phyloP scores from a whole-genome alignment of 2,329 filamentous ascomycete species.

The Talaromyces albobiverticillius region DNA sequence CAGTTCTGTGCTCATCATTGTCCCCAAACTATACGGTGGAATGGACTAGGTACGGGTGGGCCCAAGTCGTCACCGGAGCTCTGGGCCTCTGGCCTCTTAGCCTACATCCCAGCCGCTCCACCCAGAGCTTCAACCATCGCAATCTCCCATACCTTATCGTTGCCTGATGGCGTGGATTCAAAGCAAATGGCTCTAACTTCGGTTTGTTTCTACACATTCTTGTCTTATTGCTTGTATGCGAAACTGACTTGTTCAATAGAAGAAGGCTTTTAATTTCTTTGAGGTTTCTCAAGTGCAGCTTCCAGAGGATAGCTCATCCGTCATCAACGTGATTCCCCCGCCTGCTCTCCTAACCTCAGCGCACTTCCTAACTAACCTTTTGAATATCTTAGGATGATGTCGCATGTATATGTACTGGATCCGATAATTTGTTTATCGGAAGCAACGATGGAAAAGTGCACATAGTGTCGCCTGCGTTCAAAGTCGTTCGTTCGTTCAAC shows the following conservation, averaged over 20 bases:
- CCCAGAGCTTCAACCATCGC: constrained; percentile 8
- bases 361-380: constrained; percentile 13
- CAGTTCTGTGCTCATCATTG: too few species aligned
- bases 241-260: constrained; percentile 54
- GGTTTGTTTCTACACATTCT: constrained; percentile 23
- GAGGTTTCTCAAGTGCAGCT: constrained; percentile 82
- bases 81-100: too few species aligned
- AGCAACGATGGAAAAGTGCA: constrained; percentile 81
- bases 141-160: constrained; percentile 6
- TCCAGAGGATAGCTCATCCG: constrained; percentile 70
- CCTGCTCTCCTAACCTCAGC: background rate
- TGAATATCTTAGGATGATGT: constrained; percentile 60
- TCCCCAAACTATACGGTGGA: too few species aligned
- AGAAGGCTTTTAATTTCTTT: constrained; percentile 99
- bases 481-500: constrained; percentile 79
- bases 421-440: constrained; percentile 85
- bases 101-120: constrained; percentile 2
- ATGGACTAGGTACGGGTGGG: too few species aligned
- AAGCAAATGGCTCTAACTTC: constrained; percentile 44
- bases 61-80: too few species aligned
- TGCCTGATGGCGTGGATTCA: constrained; percentile 29
- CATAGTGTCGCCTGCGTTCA: constrained; percentile 84
- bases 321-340: constrained; percentile 66
- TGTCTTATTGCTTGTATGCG: background rate
- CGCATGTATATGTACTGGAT: constrained; percentile 79